phyloP scores from a whole-genome alignment of 2,329 filamentous ascomycete genomes.

The Sporothrix luriei region DNA sequence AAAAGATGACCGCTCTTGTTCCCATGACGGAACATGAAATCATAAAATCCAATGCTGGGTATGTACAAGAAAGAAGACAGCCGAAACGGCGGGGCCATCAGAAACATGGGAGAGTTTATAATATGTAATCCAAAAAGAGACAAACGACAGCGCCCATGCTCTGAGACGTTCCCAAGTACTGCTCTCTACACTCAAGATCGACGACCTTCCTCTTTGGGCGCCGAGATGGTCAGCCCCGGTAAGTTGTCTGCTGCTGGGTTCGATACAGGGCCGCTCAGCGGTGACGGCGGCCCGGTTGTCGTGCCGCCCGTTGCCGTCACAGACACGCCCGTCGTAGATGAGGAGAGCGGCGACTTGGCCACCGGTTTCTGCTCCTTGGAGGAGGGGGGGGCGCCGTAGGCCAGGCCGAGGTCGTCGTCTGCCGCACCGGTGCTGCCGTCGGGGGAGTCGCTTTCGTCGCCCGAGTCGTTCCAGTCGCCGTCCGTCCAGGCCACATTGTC shows the following conservation, averaged over 20 bases:
- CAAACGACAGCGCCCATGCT: no score
- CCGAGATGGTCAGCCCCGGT: background rate
- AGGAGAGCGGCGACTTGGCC: slow-evolving; percentile 28
- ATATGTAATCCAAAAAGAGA: slow-evolving; percentile 9
- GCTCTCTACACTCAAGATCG: background rate
- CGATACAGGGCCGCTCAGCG: background rate
- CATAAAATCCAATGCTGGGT: background rate
- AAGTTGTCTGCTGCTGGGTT: background rate
- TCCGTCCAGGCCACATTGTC: slow-evolving; percentile 69
- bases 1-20: background rate
- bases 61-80: background rate
- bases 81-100: no score
- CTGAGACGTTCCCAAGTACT: no score
- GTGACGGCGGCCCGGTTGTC: slow-evolving; percentile 31
- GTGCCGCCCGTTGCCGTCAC: slow-evolving; percentile 26
- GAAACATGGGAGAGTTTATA: background rate
- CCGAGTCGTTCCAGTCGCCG: slow-evolving; percentile 62
- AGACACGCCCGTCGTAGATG: slow-evolving; percentile 20
- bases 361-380: background rate
- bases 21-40: background rate
- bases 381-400: background rate
- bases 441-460: slow-evolving; percentile 48
- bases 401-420: background rate
- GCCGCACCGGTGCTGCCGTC: background rate
- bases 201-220: background rate